Conservation (phyloP, 352 stramenopile genomes). For the Pythium diclinum region DNA sequence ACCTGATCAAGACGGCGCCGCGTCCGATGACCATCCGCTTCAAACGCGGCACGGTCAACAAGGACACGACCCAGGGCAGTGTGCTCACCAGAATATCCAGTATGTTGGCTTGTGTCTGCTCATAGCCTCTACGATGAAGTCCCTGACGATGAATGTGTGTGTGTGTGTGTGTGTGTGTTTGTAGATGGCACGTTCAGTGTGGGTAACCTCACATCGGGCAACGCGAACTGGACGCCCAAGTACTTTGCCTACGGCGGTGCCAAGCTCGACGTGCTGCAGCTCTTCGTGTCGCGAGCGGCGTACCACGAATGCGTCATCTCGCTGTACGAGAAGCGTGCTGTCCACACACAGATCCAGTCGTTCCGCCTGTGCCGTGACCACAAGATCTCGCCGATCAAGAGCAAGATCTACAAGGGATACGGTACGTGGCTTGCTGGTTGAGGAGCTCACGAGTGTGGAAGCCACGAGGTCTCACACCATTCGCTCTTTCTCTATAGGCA, state of each 20-base stretch:
- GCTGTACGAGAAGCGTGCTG: constrained; percentile 77
- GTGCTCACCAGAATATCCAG: constrained; percentile 81
- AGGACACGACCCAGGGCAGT: constrained; percentile 65
- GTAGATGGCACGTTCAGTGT: constrained; percentile 81
- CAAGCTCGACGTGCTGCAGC: constrained; percentile 80
- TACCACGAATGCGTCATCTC: constrained; percentile 87
- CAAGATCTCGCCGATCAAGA: constrained; percentile 84
- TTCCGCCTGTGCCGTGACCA: constrained; percentile 81
- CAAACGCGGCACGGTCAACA: constrained; percentile 57
- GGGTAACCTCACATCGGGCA: constrained; percentile 73
- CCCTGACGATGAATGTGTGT: constrained; percentile 20
- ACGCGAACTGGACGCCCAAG: constrained; percentile 71
- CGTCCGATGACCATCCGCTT: constrained; percentile 73
- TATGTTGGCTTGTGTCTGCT: constrained; percentile 24
- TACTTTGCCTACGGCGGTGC: constrained; percentile 81
- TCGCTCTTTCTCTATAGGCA: constrained; percentile 31
- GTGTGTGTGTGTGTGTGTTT: constrained; percentile 17
- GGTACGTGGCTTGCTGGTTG: constrained; percentile 27
- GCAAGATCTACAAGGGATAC: constrained; percentile 88
- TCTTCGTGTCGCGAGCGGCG: constrained; percentile 77
- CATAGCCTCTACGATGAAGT: constrained; percentile 2
- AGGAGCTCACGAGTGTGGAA: not conserved
- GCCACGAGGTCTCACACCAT: not conserved
- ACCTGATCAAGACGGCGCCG: constrained; percentile 76
- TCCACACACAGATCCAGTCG: constrained; percentile 82